Conservation (phyloP, 768 basidiomycete genomes). For the Termitomyces sp. region DNA sequence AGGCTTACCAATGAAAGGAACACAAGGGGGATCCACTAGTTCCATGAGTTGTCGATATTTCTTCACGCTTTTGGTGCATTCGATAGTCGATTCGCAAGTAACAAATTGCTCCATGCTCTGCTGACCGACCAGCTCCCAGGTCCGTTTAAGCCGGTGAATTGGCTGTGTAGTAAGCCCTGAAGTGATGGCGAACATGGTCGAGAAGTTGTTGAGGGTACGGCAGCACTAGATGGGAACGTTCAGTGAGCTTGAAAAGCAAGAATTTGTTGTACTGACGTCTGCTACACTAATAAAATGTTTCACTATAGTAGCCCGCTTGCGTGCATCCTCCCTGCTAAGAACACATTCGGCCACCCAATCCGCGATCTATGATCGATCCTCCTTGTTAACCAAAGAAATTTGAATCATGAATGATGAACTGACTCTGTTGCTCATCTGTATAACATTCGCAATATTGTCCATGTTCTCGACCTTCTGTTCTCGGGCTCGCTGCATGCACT, state of each 20-base stretch:
- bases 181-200: constrained; percentile 93
- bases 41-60: constrained; percentile 86
- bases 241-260: not conserved
- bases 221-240: constrained; percentile 58
- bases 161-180: constrained; percentile 93
- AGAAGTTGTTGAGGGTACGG: constrained; percentile 86
- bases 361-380: constrained; percentile 56
- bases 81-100: constrained; percentile 83
- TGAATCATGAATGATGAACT: constrained; percentile 14
- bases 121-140: constrained; percentile 84
- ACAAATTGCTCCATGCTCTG: constrained; percentile 69
- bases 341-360: constrained; percentile 89
- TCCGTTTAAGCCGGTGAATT: constrained; percentile 86
- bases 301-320: constrained; percentile 72
- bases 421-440: constrained; percentile 84
- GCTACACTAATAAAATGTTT: constrained; percentile 92
- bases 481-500: constrained; percentile 81
- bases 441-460: constrained; percentile 84
- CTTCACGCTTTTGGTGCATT: constrained; percentile 89
- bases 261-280: constrained; percentile 56
- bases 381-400: not conserved
- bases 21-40: constrained; percentile 83
- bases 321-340: constrained; percentile 73
- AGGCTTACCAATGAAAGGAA: constrained; percentile 86
- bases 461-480: constrained; percentile 67